These are phyloP conservation scores for Whalleya microplaca DNA, from an alignment of 2,329 filamentous ascomycete species.

Conservation along the genomic window DNA sequence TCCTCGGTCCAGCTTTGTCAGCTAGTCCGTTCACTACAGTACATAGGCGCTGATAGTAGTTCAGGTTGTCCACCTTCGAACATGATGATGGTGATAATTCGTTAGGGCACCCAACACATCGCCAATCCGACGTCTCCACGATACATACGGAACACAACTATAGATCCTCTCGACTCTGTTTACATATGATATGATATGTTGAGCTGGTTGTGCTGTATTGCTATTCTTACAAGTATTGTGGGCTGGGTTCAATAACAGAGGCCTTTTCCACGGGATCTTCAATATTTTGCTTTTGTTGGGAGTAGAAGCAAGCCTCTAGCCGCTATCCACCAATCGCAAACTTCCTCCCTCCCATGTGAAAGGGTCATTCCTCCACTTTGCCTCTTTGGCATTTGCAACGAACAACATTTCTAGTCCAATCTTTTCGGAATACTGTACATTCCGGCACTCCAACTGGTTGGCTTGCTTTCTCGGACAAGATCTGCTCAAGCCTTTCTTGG, in stretches of 20 bases:
- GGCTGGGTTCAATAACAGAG: background rate
- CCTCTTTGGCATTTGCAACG: slow-evolving; percentile 16
- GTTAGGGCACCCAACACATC: background rate
- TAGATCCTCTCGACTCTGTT: background rate
- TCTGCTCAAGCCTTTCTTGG: slow-evolving; percentile 3
- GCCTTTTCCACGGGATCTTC: background rate
- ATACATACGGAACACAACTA: too few relatives aligned
- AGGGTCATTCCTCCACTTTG: slow-evolving; percentile 12
- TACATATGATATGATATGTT: background rate
- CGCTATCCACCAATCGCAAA: slow-evolving; percentile 29
- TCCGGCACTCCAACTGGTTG: slow-evolving; percentile 18
- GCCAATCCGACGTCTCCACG: background rate
- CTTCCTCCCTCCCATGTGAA: slow-evolving; percentile 30
- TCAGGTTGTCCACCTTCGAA: background rate
- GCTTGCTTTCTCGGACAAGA: slow-evolving; percentile 8
- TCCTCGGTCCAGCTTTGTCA: slow-evolving; percentile 9
- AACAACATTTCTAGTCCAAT: slow-evolving; percentile 12
- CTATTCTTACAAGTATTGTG: background rate
- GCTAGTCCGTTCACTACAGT: slow-evolving; percentile 18
- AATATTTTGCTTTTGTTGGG: slow-evolving; percentile 4
- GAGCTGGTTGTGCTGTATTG: background rate
- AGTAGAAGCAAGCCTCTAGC: slow-evolving; percentile 4
- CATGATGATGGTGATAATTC: background rate
- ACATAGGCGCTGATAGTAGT: too few relatives aligned
- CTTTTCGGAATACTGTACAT: slow-evolving; percentile 13